phyloP scores from a whole-genome alignment of 2,329 filamentous ascomycete species.

The Colletotrichum musae region DNA sequence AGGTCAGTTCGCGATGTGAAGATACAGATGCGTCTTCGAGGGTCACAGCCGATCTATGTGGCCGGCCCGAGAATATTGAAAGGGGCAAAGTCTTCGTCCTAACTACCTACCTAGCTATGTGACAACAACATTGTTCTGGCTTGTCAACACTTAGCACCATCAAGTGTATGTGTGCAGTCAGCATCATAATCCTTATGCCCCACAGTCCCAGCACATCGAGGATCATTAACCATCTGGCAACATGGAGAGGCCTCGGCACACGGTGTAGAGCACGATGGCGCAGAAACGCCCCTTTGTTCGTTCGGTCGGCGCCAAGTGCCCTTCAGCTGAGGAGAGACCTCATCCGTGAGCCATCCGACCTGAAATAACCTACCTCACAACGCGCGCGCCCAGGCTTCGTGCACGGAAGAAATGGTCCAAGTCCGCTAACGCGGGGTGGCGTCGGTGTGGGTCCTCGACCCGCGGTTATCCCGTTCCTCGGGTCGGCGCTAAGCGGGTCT shows the following conservation, averaged over 20 bases:
- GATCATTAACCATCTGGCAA: neutral
- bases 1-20: no score
- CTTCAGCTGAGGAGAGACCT: neutral
- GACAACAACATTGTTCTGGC: no score
- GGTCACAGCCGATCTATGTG: no score
- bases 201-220: neutral
- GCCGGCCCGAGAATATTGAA: no score
- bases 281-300: neutral
- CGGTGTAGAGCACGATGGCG: neutral
- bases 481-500: neutral
- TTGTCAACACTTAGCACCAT: no score
- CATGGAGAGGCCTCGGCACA: neutral
- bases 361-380: neutral
- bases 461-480: neutral
- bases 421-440: slow-evolving; percentile 13
- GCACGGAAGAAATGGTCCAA: neutral
- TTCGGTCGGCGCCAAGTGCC: neutral
- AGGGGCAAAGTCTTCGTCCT: no score
- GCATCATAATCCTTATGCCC: neutral
- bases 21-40: no score
- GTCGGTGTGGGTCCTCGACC: neutral
- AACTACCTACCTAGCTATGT: no score
- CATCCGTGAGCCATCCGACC: slow-evolving; percentile 13
- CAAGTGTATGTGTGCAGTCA: no score
- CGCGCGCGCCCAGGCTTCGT: neutral